Conservation (phyloP, 768 basidiomycete species). For the Lactarius tabidus region DNA sequence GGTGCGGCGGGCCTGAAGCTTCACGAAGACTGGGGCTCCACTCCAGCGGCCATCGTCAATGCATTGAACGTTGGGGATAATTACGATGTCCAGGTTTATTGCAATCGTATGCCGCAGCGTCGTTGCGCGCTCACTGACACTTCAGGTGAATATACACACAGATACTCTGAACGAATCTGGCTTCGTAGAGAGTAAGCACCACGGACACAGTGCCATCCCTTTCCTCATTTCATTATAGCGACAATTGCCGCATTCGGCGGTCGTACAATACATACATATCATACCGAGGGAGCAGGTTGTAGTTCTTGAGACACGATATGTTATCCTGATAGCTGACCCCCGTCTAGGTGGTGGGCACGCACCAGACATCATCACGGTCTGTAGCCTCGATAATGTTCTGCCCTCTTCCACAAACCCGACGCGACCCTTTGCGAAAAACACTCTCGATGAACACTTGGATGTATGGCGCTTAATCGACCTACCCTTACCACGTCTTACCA, state of each 20-base stretch:
- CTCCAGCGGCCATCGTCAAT: constrained; percentile 74
- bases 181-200: constrained; percentile 79
- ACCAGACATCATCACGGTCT: constrained; percentile 98
- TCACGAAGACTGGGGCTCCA: constrained; percentile 97
- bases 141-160: constrained; percentile 92
- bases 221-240: constrained; percentile 40
- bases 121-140: not conserved
- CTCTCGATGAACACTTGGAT: constrained; percentile 94
- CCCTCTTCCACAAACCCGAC: constrained; percentile 98
- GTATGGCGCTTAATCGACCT: constrained; percentile 42
- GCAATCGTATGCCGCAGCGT: not conserved
- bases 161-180: constrained; percentile 98
- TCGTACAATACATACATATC: constrained; percentile 95
- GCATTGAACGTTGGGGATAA: constrained; percentile 81
- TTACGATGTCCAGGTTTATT: constrained; percentile 85
- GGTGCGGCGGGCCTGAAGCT: constrained; percentile 90
- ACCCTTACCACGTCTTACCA: constrained; percentile 6
- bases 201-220: not conserved
- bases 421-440: constrained; percentile 85
- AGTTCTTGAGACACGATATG: not conserved
- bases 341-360: constrained; percentile 84
- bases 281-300: constrained; percentile 89
- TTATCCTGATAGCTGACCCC: not conserved
- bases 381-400: constrained; percentile 81
- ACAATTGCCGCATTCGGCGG: constrained; percentile 88